Evolutionary conservation across 2,329 filamentous ascomycete species (phyloP), one percentile per base, ranked within the genome.

Genomic region (Chaetomiaceae sp.): DNA sequence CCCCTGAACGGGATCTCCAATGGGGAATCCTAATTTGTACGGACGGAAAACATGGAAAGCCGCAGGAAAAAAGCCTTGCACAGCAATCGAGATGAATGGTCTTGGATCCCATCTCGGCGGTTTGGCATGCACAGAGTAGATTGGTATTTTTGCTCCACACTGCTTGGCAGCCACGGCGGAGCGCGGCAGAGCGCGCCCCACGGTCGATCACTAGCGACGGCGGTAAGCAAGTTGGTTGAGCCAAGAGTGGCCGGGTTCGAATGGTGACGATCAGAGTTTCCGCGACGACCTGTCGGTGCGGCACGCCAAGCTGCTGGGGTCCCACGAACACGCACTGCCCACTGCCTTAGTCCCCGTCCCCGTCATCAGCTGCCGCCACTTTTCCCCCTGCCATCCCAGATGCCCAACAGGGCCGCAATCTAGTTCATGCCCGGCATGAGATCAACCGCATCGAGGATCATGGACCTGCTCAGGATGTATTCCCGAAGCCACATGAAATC

Each of bases 401-500:
- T 16, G 32, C 23, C 30, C 29, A 30, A 6, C 32, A n/a, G 13
- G 13, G 21, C 27, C 16, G 51, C 21, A 45, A 34, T 62, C 58
- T 64, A 74, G 59, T 67, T 72, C 90, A 96, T 96, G 16, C 92
- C 94, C 60, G 90, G 86, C 89, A 97, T 92, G 64, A 96, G 78
- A 66, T 92, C 88, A 14, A 90, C 85, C 60, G 86, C 85, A 70
- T 99, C 94, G 48, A 99, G 73, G 61, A 95, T 79, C 92, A 97
- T 96, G 25, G 88, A 87, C 65, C 87, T 85, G 64, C 87, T 78
- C 33, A 88, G 82, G 62, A 90, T 83, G 71, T 90, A 94, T 71
- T 96, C 89, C 61, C 85, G 82, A 58, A 99, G 74, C 29, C 80
- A 81, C 62, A 95, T 86, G 89, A 94, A 99, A 58, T 96, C 92